Base-by-base conservation (phyloP, 2,329 filamentous ascomycete species). In the Ramularia endophylla region DNA sequence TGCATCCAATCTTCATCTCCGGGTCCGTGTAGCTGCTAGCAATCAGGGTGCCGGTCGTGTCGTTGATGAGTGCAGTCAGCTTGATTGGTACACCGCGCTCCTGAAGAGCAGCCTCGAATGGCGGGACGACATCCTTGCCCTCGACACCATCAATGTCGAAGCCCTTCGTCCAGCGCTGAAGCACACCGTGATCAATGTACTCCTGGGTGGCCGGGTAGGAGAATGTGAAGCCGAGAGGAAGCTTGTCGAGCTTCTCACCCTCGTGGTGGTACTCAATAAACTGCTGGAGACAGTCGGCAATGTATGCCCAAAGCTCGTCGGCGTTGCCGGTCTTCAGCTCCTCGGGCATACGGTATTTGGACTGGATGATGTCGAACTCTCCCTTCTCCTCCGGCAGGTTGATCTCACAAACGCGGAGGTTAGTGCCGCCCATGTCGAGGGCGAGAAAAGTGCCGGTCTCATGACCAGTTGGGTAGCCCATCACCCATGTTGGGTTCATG, bases 401-500 rank as follows among this genome's bases (percentile, higher is more conserved):
- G 59, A 97, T 90, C 66, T 94, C 85, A 66, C 90, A 95, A 52
- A 97, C 89, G 63, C 90, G 85, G 48, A 95, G 71, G 66, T 97
- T 97, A 59, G 90, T 97, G 56, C 90, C 90, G 43, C 90, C 90
- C 85, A 97, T 94, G 62, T 97, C 90, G 30, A 97, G 74, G 41
- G 90, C 88, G 28, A 97, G 73, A 64, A 81, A 95, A 11, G 83
- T 92, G 47, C 90, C 90, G 7, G 81, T 85, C 66, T 95, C 90
- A 52, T 89, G 67, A 51, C 90, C 90, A 61, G 83, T 84, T 16
- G 90, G 90, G 65, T 87, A 87, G 34, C 78, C 78, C 80, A 94
- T 88, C 50, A 94, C 88, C 90, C 90, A 95, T 41, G 89, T 94
- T 44, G 90, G 85, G 69, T 95, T 95, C 90, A 97, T 95, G 46